These are phyloP conservation scores for Beauveria brongniartii DNA, from an alignment of 2,329 filamentous ascomycete species.

Conservation along the genomic window DNA sequence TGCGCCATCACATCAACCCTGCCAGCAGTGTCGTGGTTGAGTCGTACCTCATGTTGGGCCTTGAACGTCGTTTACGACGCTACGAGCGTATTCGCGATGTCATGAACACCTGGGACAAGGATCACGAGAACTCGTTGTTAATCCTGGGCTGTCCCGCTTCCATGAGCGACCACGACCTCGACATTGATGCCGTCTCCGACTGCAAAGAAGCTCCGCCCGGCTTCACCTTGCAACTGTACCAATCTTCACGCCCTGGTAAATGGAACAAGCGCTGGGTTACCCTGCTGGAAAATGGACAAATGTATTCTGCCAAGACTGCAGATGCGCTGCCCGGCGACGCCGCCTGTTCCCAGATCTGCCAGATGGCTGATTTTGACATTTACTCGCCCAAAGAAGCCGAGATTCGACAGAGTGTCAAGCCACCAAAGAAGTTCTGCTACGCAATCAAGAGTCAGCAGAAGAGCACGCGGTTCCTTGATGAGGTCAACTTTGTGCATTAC, in stretches of 20 bases:
- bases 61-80: conserved; percentile 73
- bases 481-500: conserved; percentile 84
- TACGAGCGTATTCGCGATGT: conserved; percentile 84
- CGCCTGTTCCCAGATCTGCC: conserved; percentile 64
- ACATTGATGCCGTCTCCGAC: conserved; percentile 54
- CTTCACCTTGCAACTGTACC: conserved; percentile 63
- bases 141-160: conserved; percentile 52
- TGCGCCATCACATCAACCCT: conserved; percentile 57
- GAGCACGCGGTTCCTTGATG: conserved; percentile 71
- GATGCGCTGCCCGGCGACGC: conserved; percentile 53
- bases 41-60: conserved; percentile 63
- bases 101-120: conserved; percentile 86
- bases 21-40: conserved; percentile 67
- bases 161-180: conserved; percentile 53
- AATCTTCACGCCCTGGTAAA: conserved; percentile 73
- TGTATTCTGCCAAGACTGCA: conserved; percentile 60
- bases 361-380: conserved; percentile 87
- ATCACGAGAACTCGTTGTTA: conserved; percentile 66
- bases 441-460: conserved; percentile 91
- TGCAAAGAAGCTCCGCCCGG: conserved; percentile 53
- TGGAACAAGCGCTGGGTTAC: conserved; percentile 84
- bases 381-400: conserved; percentile 68
- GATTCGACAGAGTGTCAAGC: conserved; percentile 61
- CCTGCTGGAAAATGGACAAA: conserved; percentile 65
- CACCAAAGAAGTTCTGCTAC: conserved; percentile 78